Percentiles rank a stretch among this genome's conserved stretches.
Evolutionary conservation across 345 rosid genomes (phyloP).

Genomic region (Hibiscus trionum): DNA sequence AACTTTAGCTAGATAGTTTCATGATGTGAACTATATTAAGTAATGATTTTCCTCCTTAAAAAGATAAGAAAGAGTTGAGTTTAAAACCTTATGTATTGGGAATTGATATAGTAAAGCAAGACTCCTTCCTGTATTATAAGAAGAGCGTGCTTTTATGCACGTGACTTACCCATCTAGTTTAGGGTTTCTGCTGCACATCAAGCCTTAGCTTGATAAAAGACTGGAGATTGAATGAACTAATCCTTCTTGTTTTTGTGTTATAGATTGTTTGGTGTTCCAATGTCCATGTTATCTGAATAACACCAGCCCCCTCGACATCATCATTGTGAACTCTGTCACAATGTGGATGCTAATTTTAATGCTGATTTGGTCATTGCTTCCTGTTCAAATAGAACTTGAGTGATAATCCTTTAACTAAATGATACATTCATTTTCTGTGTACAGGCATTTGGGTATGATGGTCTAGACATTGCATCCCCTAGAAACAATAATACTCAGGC

Average conservation of each 20-base stretch:
- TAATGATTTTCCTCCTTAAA: neutral
- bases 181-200: neutral
- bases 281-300: neutral
- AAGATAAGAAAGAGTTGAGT: neutral
- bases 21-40: no score
- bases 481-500: neutral
- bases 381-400: neutral
- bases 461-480: neutral
- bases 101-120: neutral
- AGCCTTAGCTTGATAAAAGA: neutral
- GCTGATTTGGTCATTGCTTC: neutral
- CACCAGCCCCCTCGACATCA: neutral
- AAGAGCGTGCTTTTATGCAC: neutral
- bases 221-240: neutral
- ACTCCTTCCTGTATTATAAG: neutral
- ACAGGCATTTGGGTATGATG: neutral
- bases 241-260: neutral
- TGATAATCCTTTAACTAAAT: neutral
- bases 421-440: constrained; percentile 4
- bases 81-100: neutral
- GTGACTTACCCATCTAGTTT: neutral
- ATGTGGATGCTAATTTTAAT: neutral
- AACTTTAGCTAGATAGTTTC: neutral
- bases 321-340: neutral
- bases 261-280: neutral